Conservation (phyloP, 306 rosid species). For the Quillaja saponaria region DNA sequence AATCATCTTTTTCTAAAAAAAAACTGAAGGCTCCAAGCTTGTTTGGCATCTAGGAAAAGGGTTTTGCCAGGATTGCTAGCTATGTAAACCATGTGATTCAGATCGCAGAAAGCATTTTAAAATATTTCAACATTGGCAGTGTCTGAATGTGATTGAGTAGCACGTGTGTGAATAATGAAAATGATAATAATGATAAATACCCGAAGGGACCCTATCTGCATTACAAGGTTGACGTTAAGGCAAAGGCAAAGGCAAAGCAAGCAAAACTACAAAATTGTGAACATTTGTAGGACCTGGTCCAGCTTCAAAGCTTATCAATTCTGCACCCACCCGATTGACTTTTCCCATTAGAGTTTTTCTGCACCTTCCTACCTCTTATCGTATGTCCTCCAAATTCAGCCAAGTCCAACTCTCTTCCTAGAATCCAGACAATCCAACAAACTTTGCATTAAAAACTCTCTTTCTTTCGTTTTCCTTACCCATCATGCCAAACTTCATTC, state of each 20-base stretch:
- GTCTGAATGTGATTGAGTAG: slow-evolving; percentile 31
- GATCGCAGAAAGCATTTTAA: slow-evolving; percentile 10
- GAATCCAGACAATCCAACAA: slow-evolving; percentile 37
- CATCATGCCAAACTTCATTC: slow-evolving; percentile 21
- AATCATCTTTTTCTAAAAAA: too few relatives aligned
- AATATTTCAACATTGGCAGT: neutral
- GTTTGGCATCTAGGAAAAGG: neutral
- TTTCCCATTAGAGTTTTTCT: slow-evolving; percentile 37
- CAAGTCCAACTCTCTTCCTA: slow-evolving; percentile 37
- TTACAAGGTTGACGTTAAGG: slow-evolving; percentile 69
- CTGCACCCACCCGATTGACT: slow-evolving; percentile 73
- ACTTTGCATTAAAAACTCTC: slow-evolving; percentile 23
- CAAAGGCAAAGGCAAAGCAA: slow-evolving; percentile 55
- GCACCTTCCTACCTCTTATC: slow-evolving; percentile 28
- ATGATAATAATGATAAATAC: slow-evolving; percentile 20
- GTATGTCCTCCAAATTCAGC: slow-evolving; percentile 21
- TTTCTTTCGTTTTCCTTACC: neutral
- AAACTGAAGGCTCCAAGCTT: neutral
- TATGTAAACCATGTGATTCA: neutral
- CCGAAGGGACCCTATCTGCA: slow-evolving; percentile 25
- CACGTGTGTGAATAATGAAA: slow-evolving; percentile 41
- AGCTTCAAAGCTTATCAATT: slow-evolving; percentile 42
- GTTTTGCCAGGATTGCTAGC: too few relatives aligned
- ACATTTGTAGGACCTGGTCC: slow-evolving; percentile 38
- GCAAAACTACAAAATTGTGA: slow-evolving; percentile 38